phyloP scores from a whole-genome alignment of 1,139 yeast species.

The Eremothecium gossypii region DNA sequence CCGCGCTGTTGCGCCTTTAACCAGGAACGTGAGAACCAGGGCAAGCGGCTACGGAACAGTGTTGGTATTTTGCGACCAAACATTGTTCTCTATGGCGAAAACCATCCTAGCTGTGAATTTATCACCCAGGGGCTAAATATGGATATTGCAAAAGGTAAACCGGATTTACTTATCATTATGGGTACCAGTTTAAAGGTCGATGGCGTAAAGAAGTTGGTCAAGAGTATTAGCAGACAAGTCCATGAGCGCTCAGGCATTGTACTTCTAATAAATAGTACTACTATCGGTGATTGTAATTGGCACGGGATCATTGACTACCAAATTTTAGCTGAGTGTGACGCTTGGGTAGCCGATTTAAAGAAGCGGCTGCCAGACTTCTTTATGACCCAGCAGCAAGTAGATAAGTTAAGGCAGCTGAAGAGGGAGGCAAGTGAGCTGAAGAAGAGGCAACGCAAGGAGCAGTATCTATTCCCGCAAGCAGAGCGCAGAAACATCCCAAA shows the following conservation, averaged over 20 bases:
- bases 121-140: slow-evolving; percentile 63
- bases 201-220: slow-evolving; percentile 70
- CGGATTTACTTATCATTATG: slow-evolving; percentile 72
- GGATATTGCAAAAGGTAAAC: slow-evolving; percentile 49
- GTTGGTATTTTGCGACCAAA: slow-evolving; percentile 70
- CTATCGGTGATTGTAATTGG: slow-evolving; percentile 44
- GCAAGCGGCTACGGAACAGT: slow-evolving; percentile 71
- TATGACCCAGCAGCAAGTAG: slow-evolving; percentile 26
- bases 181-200: slow-evolving; percentile 85
- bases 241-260: slow-evolving; percentile 56
- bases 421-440: slow-evolving; percentile 28
- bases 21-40: slow-evolving; percentile 38
- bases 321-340: slow-evolving; percentile 71
- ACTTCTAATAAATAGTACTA: slow-evolving; percentile 44
- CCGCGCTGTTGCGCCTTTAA: slow-evolving; percentile 44
- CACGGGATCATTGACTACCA: slow-evolving; percentile 47
- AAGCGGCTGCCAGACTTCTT: slow-evolving; percentile 27
- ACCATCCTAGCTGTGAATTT: slow-evolving; percentile 76
- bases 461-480: background rate
- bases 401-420: slow-evolving; percentile 21
- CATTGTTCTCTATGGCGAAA: slow-evolving; percentile 78
- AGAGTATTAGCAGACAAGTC: slow-evolving; percentile 55
- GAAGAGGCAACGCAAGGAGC: slow-evolving; percentile 13
- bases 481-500: background rate
- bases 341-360: slow-evolving; percentile 43